Evolutionary conservation across 2,329 filamentous ascomycete species (phyloP).

Genomic region (Epichloe bromicola): DNA sequence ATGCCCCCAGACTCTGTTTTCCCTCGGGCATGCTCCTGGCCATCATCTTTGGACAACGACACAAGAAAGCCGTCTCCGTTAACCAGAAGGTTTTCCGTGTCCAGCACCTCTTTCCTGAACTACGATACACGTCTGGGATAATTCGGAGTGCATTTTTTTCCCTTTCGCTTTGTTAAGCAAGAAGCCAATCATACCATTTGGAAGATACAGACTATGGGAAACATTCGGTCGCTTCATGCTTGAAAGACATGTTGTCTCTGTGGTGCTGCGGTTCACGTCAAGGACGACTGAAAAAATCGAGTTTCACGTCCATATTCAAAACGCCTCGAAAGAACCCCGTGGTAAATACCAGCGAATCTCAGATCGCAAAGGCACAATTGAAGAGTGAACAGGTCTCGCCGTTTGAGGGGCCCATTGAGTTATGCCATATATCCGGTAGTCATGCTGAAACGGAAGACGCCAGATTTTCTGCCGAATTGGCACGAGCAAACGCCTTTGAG

Average conservation of each 20-base stretch:
- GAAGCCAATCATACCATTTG: neutral
- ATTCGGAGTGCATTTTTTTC: neutral
- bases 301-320: conserved; percentile 7
- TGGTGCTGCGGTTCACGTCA: conserved; percentile 14
- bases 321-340: conserved; percentile 4
- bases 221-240: neutral
- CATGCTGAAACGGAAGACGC: conserved; percentile 29
- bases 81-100: neutral
- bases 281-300: conserved; percentile 3
- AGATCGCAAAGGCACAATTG: neutral
- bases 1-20: neutral
- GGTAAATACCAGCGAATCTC: conserved; percentile 3
- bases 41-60: neutral
- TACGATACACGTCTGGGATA: neutral
- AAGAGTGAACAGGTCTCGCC: conserved; percentile 7
- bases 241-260: conserved; percentile 9
- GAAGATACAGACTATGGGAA: neutral
- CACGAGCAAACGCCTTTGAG: conserved; percentile 28
- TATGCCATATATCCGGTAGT: conserved; percentile 21
- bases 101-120: neutral
- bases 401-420: conserved; percentile 13
- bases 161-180: neutral
- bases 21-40: neutral
- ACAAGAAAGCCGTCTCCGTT: neutral
- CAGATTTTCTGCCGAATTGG: conserved; percentile 12